phyloP scores from a whole-genome alignment of 768 basidiomycete species.

The Tubosaeta brunneosetosa region DNA sequence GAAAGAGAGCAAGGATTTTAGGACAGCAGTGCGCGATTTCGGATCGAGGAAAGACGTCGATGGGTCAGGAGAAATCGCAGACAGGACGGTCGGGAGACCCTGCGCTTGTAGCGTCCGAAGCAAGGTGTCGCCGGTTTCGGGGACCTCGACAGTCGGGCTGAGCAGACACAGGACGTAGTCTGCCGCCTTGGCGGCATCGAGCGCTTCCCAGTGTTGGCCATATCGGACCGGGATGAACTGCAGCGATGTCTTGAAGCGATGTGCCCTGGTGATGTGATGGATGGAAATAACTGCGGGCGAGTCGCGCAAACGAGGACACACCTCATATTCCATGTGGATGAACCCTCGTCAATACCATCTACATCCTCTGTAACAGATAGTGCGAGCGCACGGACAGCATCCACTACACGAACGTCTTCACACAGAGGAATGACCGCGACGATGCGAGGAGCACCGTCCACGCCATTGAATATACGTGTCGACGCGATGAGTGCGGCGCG shows the following conservation, averaged over 20 bases:
- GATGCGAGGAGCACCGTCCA: slow-evolving; percentile 77
- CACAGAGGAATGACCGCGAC: slow-evolving; percentile 86
- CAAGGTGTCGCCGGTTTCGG: slow-evolving; percentile 80
- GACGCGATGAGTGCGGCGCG: slow-evolving; percentile 62
- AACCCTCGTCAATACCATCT: slow-evolving; percentile 8
- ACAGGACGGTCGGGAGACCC: slow-evolving; percentile 80
- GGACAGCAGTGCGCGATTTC: slow-evolving; percentile 61
- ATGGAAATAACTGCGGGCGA: neutral
- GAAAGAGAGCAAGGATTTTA: slow-evolving; percentile 91
- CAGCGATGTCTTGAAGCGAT: slow-evolving; percentile 86
- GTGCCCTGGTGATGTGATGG: slow-evolving; percentile 48
- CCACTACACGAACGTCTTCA: slow-evolving; percentile 52
- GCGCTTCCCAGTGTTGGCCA: slow-evolving; percentile 63
- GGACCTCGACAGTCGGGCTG: slow-evolving; percentile 79
- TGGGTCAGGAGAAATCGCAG: slow-evolving; percentile 59
- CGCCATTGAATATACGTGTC: slow-evolving; percentile 73
- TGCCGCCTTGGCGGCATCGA: slow-evolving; percentile 83
- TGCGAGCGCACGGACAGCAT: slow-evolving; percentile 53
- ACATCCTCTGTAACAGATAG: slow-evolving; percentile 50
- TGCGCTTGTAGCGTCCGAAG: slow-evolving; percentile 86
- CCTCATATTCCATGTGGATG: slow-evolving; percentile 59
- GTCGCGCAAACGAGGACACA: slow-evolving; percentile 30
- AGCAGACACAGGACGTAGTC: slow-evolving; percentile 88
- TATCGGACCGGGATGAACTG: slow-evolving; percentile 81
- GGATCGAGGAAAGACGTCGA: slow-evolving; percentile 43